Evolutionary conservation across 2,329 filamentous ascomycete genomes (phyloP), one percentile per base, ranked within the genome.

Genomic region (Sodiomyces alkalinus): DNA sequence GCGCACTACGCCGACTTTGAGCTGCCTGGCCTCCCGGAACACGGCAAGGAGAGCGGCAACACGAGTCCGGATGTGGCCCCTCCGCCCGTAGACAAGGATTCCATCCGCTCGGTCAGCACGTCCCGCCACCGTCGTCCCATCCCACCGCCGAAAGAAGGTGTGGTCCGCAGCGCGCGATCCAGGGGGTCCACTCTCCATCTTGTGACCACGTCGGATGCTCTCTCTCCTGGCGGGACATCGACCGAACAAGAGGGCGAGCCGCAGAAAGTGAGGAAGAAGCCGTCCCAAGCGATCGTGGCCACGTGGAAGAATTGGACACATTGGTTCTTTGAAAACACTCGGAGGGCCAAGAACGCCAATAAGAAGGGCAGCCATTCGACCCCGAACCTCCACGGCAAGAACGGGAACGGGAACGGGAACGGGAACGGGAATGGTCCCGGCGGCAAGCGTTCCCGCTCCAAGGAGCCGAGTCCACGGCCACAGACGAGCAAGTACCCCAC

Each of bases 161-260:
- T 72, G 8, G 50, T 77, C 31, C 62, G 73, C 39, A 74, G 73
- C 37, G 73, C 80, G 33, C 65, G 78, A 41, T 80, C 80, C 39
- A 66, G 82, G 34, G 80, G 81, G 23, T 93, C 85, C 40, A 90
- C 83, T 37, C 65, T 94, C 18, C 83, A 93, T 46, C 69, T 92
- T 4, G 83, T 92, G 21, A 79, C 80, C 7, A 74, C 71, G 0
- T 60, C 62, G 6, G 66, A 70, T 12, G 59, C 57, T 1, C 38
- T 70, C 11, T 38, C 49, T n/a, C 49, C 47, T 30, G 38, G 39
- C 17, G 15, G 15, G 7, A 15, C 20, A 10, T 22, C 27, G 6
- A 41, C 36, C 29, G 42, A 47, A 31, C 41, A 45, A 30, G 41
- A 49, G 30, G 42, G 33, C 19, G 48, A 31, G 7, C 38, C 47